Conservation (phyloP, 306 rosid species). For the Sesbania bispinosa region DNA sequence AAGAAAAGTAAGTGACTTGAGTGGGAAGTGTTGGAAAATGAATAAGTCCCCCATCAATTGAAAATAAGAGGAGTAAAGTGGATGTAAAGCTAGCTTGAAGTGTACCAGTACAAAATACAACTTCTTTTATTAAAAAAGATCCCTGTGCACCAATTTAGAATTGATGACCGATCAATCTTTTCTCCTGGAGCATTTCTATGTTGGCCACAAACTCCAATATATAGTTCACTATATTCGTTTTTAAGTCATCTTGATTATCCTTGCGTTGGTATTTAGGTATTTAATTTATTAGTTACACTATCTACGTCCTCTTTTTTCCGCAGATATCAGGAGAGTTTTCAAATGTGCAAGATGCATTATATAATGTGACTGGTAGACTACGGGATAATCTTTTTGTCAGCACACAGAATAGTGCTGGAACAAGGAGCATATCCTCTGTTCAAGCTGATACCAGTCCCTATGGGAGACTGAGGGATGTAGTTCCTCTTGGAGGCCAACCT, state of each 20-base stretch:
- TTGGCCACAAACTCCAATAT: neutral
- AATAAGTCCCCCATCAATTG: too few relatives aligned
- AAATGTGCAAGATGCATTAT: constrained; percentile 92
- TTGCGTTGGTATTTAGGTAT: neutral
- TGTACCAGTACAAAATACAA: too few relatives aligned
- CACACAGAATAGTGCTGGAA: constrained; percentile 52
- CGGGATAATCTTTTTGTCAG: constrained; percentile 75
- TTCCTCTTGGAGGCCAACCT: constrained; percentile 42
- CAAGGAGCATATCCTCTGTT: constrained; percentile 50
- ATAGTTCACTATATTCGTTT: neutral
- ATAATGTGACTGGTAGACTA: constrained; percentile 85
- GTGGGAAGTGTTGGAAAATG: too few relatives aligned
- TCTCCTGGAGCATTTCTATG: constrained; percentile 1
- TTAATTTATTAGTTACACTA: neutral
- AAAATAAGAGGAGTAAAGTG: too few relatives aligned
- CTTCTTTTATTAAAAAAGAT: neutral
- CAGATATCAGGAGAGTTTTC: constrained; percentile 91
- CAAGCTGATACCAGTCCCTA: constrained; percentile 60
- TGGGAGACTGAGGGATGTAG: constrained; percentile 57
- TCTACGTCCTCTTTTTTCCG: constrained; percentile 9
- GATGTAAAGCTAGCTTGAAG: too few relatives aligned
- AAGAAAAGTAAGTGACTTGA: too few relatives aligned
- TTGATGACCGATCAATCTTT: neutral
- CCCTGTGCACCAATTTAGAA: neutral
- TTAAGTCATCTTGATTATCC: constrained; percentile 6